Evolutionary conservation across 2,329 filamentous ascomycete genomes (phyloP).

Genomic region (Botrytis tulipae): DNA sequence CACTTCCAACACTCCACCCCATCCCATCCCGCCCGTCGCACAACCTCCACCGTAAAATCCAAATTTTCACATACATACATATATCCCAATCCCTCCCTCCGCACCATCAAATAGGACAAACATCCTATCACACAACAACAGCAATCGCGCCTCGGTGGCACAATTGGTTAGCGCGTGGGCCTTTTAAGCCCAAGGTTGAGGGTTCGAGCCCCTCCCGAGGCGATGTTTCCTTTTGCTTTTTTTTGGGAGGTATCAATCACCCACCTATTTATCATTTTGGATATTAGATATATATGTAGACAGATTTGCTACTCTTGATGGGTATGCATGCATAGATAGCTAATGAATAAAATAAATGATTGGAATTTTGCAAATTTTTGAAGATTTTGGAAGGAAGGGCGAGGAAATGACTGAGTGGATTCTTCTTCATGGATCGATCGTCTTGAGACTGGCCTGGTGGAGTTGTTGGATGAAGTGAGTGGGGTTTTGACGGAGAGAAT

Average conservation of each 20-base stretch:
- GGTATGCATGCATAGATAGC: neutral
- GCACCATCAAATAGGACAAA: slow-evolving; percentile 1
- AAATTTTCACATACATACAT: neutral
- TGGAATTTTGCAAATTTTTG: neutral
- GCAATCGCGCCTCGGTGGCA: slow-evolving; percentile 1
- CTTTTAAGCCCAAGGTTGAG: slow-evolving; percentile 21
- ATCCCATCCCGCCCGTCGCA: neutral
- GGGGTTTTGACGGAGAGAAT: neutral
- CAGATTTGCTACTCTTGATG: neutral
- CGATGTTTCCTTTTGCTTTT: neutral
- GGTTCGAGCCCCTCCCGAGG: slow-evolving; percentile 17
- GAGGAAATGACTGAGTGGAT: neutral
- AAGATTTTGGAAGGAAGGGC: neutral
- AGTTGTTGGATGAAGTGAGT: neutral
- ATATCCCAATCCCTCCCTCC: rapidly evolving
- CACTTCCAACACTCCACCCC: neutral
- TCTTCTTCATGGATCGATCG: neutral
- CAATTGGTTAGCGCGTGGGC: slow-evolving; percentile 22
- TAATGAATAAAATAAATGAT: neutral
- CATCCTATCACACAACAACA: neutral
- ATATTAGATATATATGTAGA: too few species aligned
- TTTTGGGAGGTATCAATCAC: too few species aligned
- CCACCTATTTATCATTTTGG: too few species aligned
- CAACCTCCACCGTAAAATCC: too few species aligned
- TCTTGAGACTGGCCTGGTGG: neutral